phyloP scores from a whole-genome alignment of 2,329 filamentous ascomycete genomes.

The Elsinoe perseae region DNA sequence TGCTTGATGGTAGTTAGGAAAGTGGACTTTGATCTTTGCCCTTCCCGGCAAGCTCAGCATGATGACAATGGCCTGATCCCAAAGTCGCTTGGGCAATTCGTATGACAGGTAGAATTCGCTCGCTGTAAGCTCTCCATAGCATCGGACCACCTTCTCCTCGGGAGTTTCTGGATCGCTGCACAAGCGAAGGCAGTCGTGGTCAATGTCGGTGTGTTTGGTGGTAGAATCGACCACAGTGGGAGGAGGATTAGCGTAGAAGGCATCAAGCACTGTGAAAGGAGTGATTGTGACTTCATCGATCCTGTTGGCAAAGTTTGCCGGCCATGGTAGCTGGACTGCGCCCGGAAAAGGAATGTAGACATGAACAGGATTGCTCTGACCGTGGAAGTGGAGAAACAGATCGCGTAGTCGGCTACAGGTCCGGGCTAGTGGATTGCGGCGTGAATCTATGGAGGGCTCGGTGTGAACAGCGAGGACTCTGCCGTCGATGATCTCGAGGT shows the following conservation, averaged over 20 bases:
- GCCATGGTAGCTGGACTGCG: not conserved
- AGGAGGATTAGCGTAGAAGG: not conserved
- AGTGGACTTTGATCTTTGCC: too few relatives aligned
- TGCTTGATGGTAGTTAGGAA: too few relatives aligned
- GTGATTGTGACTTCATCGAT: not conserved
- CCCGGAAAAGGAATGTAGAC: not conserved
- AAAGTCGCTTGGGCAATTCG: too few relatives aligned
- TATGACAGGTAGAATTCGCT: too few relatives aligned
- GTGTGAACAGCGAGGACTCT: not conserved
- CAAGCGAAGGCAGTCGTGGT: too few relatives aligned
- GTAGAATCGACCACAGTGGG: too few relatives aligned
- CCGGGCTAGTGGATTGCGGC: not conserved
- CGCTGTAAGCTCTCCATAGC: too few relatives aligned
- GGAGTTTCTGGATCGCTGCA: too few relatives aligned
- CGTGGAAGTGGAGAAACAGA: not conserved
- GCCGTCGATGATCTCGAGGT: not conserved
- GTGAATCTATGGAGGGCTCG: not conserved
- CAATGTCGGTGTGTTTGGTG: too few relatives aligned
- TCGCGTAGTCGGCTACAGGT: not conserved
- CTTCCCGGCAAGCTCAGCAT: too few relatives aligned
- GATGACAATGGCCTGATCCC: too few relatives aligned
- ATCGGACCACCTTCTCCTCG: too few relatives aligned
- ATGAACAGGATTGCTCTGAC: not conserved
- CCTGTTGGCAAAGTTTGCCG: not conserved
- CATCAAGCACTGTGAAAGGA: not conserved